A percentile compares a stretch with the other conserved stretches of the same genome.
Evolutionary conservation across 306 rosid genomes (phyloP).

Genomic region (Cucurbita ficifolia): DNA sequence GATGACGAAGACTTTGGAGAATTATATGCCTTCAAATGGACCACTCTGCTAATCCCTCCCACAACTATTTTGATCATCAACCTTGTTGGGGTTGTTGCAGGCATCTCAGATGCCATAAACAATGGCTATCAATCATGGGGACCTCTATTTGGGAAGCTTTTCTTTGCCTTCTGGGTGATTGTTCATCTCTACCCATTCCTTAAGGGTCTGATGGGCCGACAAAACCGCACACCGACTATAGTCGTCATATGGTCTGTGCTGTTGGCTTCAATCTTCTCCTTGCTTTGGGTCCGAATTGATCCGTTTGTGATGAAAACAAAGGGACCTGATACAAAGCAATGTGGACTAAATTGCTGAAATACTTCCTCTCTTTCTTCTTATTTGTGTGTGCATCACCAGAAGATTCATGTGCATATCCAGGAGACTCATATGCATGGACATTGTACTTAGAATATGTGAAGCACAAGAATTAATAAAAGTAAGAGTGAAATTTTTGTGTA

Average conservation of each 20-base stretch:
- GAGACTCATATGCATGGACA: slow-evolving; percentile 32
- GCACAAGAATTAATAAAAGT: slow-evolving; percentile 35
- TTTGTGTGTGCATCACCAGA: slow-evolving; percentile 27
- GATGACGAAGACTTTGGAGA: slow-evolving; percentile 90
- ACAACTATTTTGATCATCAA: slow-evolving; percentile 80
- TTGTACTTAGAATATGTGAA: slow-evolving; percentile 15
- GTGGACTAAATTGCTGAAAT: slow-evolving; percentile 80
- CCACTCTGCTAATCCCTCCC: slow-evolving; percentile 89
- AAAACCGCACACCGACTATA: slow-evolving; percentile 93
- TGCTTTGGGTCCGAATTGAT: slow-evolving; percentile 92
- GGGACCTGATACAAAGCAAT: slow-evolving; percentile 71
- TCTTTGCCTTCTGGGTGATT: slow-evolving; percentile 95
- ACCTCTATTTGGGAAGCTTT: slow-evolving; percentile 91
- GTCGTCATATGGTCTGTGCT: slow-evolving; percentile 92
- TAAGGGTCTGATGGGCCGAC: slow-evolving; percentile 90
- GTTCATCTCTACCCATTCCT: slow-evolving; percentile 95
- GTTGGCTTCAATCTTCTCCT: slow-evolving; percentile 87
- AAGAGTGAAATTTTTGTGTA: slow-evolving; percentile 36
- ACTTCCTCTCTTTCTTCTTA: slow-evolving; percentile 7
- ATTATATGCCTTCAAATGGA: slow-evolving; percentile 71
- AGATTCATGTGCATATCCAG: slow-evolving; percentile 25
- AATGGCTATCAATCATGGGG: slow-evolving; percentile 93
- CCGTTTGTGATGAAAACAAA: slow-evolving; percentile 77
- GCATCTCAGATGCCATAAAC: slow-evolving; percentile 90
- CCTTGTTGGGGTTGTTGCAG: slow-evolving; percentile 90